Base-by-base conservation (phyloP, 2,329 filamentous ascomycete species). In the Colletotrichum tamarilloi region DNA sequence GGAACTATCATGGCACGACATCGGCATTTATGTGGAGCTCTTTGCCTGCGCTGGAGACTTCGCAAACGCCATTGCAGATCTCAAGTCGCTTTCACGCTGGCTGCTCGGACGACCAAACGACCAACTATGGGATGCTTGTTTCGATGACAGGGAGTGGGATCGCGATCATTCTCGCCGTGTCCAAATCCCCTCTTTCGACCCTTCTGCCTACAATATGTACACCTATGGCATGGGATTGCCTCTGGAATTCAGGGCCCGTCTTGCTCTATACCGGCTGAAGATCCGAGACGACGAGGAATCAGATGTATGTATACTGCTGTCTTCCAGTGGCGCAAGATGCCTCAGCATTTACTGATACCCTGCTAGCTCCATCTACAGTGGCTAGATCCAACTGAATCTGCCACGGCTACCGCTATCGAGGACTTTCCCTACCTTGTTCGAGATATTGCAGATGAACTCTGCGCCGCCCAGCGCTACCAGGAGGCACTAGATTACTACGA, bases 141-240 rank as follows among this genome's bases (percentile, higher is more conserved):
- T 90, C 5, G 94, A 98, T 79, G 95, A 98, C 80, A 89, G 95
- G 69, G 97, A 99, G 83, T 99, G 95, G 91, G 97, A 99, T 80
- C 83, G 89, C 5, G 88, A 92, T 57, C 90, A 95, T 78, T 86
- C 88, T 24, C 92, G 97, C 74, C 91, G 95, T 70, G 81, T 85
- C 2, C 82, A 87, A 70, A 87, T 94, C 5, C 81, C 88, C 2
- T 88, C 88, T 1, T 98, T 93, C 79, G 82, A 86, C 9, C 84
- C 87, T 5, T 87, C 84, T 3, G 82, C 82, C 57, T 90, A 90
- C 79, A 85, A 88, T 1, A 78, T 83, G 4, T 85, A 87, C 6
- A 84, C 88, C 0, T 98, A 98, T 80, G 95, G 94, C 0, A 82
- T 88, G 52, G 91, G 92, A 1, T 85, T 98, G 52, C 96, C 95